These are phyloP conservation scores for Aspergillus fructus DNA, from an alignment of 2,329 filamentous ascomycete genomes.

Conservation along the genomic window DNA sequence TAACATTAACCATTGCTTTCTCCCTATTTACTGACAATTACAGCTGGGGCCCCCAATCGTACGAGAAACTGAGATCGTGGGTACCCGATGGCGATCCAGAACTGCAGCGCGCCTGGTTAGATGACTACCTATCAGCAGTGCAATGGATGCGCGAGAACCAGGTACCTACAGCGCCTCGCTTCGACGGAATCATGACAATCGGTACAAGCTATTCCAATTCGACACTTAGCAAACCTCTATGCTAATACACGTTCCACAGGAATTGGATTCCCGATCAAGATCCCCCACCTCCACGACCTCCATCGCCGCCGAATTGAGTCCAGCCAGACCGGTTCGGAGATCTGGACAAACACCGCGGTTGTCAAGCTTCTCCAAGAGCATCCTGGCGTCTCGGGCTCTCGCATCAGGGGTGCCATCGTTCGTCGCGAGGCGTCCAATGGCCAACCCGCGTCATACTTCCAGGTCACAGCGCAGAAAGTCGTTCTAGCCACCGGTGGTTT, in stretches of 20 bases:
- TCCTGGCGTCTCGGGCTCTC: constrained; percentile 21
- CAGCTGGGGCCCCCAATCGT: constrained; percentile 27
- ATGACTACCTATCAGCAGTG: constrained; percentile 27
- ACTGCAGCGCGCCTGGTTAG: constrained; percentile 26
- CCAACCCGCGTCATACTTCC: constrained; percentile 6
- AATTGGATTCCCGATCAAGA: constrained; percentile 28
- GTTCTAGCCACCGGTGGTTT: constrained; percentile 29
- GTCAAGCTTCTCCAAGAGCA: constrained; percentile 24
- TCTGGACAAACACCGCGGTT: constrained; percentile 22
- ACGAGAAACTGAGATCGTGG: constrained; percentile 24
- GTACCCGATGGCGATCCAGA: constrained; percentile 25
- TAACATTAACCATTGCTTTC: not conserved
- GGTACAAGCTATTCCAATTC: constrained; percentile 12
- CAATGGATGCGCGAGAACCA: constrained; percentile 30
- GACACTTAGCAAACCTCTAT: not conserved
- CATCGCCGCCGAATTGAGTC: constrained; percentile 20
- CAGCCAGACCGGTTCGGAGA: constrained; percentile 17
- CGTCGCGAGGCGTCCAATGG: constrained; percentile 4
- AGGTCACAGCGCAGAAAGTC: constrained; percentile 20
- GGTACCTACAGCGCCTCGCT: constrained; percentile 23
- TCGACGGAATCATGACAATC: constrained; percentile 31
- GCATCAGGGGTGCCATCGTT: constrained; percentile 23
- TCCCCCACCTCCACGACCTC: constrained; percentile 20
- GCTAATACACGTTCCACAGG: constrained; percentile 9
- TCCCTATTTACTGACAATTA: not conserved